phyloP scores from a whole-genome alignment of 2,329 filamentous ascomycete species.

The Hypoxylon sp. region DNA sequence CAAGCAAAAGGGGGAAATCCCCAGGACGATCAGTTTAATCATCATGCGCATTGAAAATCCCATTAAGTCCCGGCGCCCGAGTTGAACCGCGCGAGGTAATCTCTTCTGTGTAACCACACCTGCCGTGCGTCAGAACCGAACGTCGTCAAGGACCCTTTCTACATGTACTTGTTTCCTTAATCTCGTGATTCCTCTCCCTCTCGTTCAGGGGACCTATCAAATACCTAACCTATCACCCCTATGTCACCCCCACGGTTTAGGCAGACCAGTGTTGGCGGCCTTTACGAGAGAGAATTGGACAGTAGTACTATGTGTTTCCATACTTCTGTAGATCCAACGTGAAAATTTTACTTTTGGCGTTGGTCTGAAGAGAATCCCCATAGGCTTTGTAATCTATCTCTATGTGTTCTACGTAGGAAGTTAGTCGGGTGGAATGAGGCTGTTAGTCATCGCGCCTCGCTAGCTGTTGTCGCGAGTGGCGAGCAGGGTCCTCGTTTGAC shows the following conservation, averaged over 20 bases:
- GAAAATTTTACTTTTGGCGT: constrained; percentile 1
- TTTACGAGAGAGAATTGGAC: not conserved
- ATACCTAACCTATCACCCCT: constrained; percentile 9
- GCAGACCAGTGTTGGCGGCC: constrained; percentile 5
- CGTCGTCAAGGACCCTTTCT: constrained; percentile 8
- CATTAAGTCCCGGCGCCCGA: constrained; percentile 23
- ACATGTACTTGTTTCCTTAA: not conserved
- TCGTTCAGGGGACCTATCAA: constrained; percentile 11
- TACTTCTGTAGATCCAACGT: constrained; percentile 7
- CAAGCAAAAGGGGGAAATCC: constrained; percentile 5
- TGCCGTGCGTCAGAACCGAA: constrained; percentile 6
- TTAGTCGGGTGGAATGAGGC: constrained; percentile 7
- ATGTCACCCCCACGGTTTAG: constrained; percentile 27
- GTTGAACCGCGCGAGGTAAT: constrained; percentile 4
- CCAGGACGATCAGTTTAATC: constrained; percentile 21
- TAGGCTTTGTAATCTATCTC: constrained; percentile 7
- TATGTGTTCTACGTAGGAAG: not conserved
- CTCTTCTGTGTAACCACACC: constrained; percentile 41
- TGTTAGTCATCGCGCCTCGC: constrained; percentile 30
- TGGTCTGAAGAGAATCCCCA: constrained; percentile 7
- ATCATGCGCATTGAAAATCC: constrained; percentile 32
- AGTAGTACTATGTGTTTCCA: constrained; percentile 13
- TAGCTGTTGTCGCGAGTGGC: constrained; percentile 22
- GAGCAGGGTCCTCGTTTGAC: constrained; percentile 21
- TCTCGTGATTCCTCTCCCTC: constrained; percentile 1